Percentiles rank a stretch among this genome's conserved stretches.
phyloP scores from a whole-genome alignment of 169 alveolate species.

The Perkinsus olseni region DNA sequence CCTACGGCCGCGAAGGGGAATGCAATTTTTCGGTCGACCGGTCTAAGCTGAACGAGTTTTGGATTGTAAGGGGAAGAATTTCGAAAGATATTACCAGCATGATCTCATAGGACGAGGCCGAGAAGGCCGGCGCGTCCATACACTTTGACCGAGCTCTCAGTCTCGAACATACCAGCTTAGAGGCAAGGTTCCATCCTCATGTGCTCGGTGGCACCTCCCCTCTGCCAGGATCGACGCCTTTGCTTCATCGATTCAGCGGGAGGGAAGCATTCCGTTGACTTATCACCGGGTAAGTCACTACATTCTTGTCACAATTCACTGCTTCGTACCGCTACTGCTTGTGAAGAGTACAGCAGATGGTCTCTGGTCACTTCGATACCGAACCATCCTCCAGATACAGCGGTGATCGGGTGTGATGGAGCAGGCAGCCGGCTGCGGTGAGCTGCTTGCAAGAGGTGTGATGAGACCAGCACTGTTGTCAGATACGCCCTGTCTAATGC shows the following conservation, averaged over 20 bases:
- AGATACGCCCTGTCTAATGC: constrained; percentile 3
- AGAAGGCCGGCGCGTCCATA: not conserved
- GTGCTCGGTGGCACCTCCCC: not conserved
- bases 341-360: too few relatives aligned
- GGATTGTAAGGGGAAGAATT: not conserved
- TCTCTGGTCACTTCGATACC: too few relatives aligned
- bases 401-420: constrained; percentile 16
- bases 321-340: too few relatives aligned
- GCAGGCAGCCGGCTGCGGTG: constrained; percentile 10
- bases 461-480: too few relatives aligned
- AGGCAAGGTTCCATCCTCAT: not conserved
- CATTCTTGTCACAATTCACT: too few relatives aligned
- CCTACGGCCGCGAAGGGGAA: not conserved
- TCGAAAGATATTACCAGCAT: too few relatives aligned
- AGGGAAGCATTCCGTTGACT: not conserved
- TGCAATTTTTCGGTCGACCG: not conserved
- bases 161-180: not conserved
- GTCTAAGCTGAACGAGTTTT: not conserved
- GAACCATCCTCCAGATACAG: not conserved
- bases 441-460: not conserved
- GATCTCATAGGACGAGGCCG: not conserved
- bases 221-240: not conserved
- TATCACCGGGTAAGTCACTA: not conserved
- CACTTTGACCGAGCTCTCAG: not conserved
- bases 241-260: not conserved